Evolutionary conservation across 352 stramenopile species (phyloP).

Genomic region (Pythium phragmiticola): DNA sequence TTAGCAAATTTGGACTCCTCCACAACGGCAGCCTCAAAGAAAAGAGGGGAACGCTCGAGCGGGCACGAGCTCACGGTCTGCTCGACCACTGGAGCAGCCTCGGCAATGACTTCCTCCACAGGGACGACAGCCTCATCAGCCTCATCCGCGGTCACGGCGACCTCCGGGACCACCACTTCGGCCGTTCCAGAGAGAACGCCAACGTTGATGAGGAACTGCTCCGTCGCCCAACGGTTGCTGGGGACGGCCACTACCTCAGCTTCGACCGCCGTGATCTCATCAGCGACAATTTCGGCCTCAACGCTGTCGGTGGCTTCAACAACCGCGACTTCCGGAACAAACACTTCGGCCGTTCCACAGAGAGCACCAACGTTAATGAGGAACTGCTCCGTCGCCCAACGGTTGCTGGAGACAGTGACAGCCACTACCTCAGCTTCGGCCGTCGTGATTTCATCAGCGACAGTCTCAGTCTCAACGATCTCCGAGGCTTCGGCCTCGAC

Average conservation of each 20-base stretch:
- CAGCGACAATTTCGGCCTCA: neutral
- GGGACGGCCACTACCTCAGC: neutral
- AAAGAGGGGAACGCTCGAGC: neutral
- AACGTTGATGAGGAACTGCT: slow-evolving; percentile 20
- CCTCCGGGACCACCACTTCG: neutral
- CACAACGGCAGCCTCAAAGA: neutral
- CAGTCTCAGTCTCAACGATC: neutral
- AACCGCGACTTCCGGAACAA: neutral
- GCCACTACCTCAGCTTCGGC: slow-evolving; percentile 5
- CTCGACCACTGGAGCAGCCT: neutral
- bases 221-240: slow-evolving; percentile 13
- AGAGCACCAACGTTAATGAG: slow-evolving; percentile 13
- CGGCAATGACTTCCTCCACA: slow-evolving; percentile 2
- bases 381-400: slow-evolving; percentile 16
- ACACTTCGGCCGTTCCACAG: slow-evolving; percentile 10
- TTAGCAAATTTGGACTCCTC: slow-evolving; percentile 8
- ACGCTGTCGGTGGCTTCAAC: neutral
- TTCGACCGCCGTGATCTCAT: slow-evolving; percentile 4
- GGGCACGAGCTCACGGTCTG: slow-evolving; percentile 4
- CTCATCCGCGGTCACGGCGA: neutral
- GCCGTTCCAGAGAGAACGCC: slow-evolving; percentile 10
- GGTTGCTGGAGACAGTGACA: neutral
- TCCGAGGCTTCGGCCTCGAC: neutral
- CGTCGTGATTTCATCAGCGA: neutral
- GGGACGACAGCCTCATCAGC: neutral